Conservation (phyloP, 1,284 basidiomycete genomes). For the Sphagnurus paluster region DNA sequence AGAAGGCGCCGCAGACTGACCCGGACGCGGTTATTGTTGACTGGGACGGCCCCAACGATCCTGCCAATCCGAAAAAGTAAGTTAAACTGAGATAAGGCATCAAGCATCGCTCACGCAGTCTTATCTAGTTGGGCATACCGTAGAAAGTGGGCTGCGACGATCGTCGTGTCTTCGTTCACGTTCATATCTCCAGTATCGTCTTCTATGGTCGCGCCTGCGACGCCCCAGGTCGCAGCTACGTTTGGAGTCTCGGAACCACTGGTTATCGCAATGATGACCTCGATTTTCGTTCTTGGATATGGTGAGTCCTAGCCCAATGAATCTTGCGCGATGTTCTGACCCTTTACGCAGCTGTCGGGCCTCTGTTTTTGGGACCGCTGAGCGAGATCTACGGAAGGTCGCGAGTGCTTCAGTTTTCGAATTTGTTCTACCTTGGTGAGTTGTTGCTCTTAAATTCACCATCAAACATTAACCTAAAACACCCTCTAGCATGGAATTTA, state of each 20-base stretch:
- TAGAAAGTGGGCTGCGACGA: constrained; percentile 63
- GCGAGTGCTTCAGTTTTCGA: constrained; percentile 55
- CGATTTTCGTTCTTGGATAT: constrained; percentile 69
- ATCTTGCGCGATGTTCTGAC: constrained; percentile 15
- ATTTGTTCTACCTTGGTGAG: constrained; percentile 62
- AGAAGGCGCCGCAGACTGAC: neutral
- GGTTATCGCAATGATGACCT: constrained; percentile 59
- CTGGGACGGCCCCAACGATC: constrained; percentile 66
- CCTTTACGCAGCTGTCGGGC: constrained; percentile 33
- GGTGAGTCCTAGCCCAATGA: constrained; percentile 35
- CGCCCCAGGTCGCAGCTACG: constrained; percentile 48
- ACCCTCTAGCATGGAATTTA: constrained; percentile 57
- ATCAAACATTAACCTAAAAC: neutral
- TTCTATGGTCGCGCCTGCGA: constrained; percentile 74
- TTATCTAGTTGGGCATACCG: constrained; percentile 54
- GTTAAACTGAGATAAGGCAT: neutral
- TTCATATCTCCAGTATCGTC: constrained; percentile 69
- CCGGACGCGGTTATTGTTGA: constrained; percentile 44
- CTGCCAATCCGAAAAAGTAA: constrained; percentile 66
- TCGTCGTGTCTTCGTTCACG: constrained; percentile 62
- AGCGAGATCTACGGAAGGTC: constrained; percentile 49
- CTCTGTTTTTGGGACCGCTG: constrained; percentile 42
- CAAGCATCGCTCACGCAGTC: neutral
- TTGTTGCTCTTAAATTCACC: neutral
- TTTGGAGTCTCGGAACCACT: constrained; percentile 56